phyloP scores from a whole-genome alignment of 805 yeast species.

The Groenewaldozyma salmanticensis region DNA sequence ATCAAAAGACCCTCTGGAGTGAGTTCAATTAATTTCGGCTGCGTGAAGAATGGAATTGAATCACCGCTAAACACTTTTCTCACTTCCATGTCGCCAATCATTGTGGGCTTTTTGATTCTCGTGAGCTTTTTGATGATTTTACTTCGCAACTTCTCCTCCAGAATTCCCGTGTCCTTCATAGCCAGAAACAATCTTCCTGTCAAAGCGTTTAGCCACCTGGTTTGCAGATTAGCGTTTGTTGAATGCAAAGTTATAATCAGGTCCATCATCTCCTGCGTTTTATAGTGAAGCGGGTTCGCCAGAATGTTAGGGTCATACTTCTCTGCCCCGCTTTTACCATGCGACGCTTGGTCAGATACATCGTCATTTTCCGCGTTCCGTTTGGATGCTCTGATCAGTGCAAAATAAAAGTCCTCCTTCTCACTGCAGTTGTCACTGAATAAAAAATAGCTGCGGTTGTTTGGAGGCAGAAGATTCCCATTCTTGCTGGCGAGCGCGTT shows the following conservation, averaged over 20 bases:
- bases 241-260: constrained; percentile 72
- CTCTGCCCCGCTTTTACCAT: neutral
- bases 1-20: constrained; percentile 73
- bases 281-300: constrained; percentile 67
- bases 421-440: constrained; percentile 70
- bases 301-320: constrained; percentile 46
- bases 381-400: constrained; percentile 68
- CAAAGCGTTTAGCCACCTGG: constrained; percentile 86
- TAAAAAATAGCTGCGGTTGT: constrained; percentile 43
- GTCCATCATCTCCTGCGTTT: constrained; percentile 59
- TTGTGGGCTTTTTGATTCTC: constrained; percentile 78
- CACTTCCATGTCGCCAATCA: constrained; percentile 72
- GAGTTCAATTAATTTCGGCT: constrained; percentile 57
- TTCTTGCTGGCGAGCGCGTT: constrained; percentile 17
- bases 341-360: constrained; percentile 8
- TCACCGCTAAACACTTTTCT: constrained; percentile 65
- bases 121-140: constrained; percentile 64
- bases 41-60: constrained; percentile 70
- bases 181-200: constrained; percentile 75
- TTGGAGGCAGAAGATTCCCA: constrained; percentile 15
- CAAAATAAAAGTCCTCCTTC: constrained; percentile 91
- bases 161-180: constrained; percentile 57
- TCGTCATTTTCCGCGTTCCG: too few relatives aligned
- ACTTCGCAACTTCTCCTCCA: constrained; percentile 47
- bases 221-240: constrained; percentile 70